Evolutionary conservation across 257 asterid genomes (phyloP), one percentile per base, ranked within the genome.

Genomic region (Solanum neorickii): DNA sequence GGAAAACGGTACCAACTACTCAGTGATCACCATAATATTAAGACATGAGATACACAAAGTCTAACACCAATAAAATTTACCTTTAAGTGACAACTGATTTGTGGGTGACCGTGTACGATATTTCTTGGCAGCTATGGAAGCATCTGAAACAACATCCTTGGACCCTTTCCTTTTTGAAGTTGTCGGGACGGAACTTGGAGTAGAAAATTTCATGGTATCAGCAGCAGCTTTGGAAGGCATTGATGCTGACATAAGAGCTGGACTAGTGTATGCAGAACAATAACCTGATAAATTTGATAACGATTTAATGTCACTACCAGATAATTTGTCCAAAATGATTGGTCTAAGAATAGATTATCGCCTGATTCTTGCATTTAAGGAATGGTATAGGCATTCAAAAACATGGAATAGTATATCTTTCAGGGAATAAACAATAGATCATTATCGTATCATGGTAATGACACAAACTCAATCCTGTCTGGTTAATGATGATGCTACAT

Each of bases 81-180:
- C 96, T 93, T 91, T 90, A 59, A 90, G 52, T 25, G 88, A 93
- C 75, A 78, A 41, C 66, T 90, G 88, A 23, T 70, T 87, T 75
- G 85, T 37, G n/a, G 74, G 49, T 70, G 90, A 86, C 62, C 89
- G 56, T 66, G 86, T 91, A 86, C 98, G 93, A 83, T 92, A 69
- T 89, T 92, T 95, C 90, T 95, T 97, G 12, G 93, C 80, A 80
- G 75, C 35, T 27, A 68, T 82, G 23, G 88, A 88, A 42, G 89
- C 91, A 87, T 90, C 89, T 3, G 90, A 82, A 29, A 29, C 29
- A 49, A 29, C 29, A 49, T 49, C 12, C 29, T 35, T 94, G 74
- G 91, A 62, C 70, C 90, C 88, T 91, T 93, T 95, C 65, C 99
- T 91, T 86, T 95, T 95, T 49, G 91, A 16, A 14, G 88, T 86